Percentiles rank a stretch among this genome's conserved stretches.
These are phyloP conservation scores for Pseudogymnoascus destructans DNA, from an alignment of 2,329 filamentous ascomycete species.

Conservation along the genomic window DNA sequence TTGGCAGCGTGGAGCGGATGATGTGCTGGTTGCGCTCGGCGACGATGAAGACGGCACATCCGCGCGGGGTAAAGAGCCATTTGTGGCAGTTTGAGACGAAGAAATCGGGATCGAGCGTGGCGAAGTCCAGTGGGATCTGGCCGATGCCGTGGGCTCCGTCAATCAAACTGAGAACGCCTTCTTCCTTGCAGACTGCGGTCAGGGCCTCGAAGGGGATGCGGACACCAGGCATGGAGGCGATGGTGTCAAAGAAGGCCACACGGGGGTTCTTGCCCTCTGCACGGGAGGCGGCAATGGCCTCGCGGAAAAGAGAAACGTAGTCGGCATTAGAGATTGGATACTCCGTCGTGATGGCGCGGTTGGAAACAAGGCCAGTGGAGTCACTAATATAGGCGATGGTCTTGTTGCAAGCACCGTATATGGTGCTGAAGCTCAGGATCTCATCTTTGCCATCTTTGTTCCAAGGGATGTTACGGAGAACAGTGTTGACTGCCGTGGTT, in stretches of 20 bases:
- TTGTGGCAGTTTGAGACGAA: conserved; percentile 82
- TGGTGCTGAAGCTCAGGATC: conserved; percentile 64
- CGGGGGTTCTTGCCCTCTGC: conserved; percentile 47
- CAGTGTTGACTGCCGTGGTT: conserved; percentile 62
- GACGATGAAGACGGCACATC: conserved; percentile 70
- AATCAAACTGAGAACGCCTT: conserved; percentile 57
- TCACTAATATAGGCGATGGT: conserved; percentile 49
- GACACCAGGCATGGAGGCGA: conserved; percentile 67
- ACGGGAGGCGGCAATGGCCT: conserved; percentile 40
- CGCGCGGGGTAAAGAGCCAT: conserved; percentile 74
- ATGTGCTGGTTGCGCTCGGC: conserved; percentile 62
- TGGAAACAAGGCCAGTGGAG: conserved; percentile 26
- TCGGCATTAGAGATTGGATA: conserved; percentile 61
- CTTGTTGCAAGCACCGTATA: conserved; percentile 68
- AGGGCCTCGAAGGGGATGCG: conserved; percentile 65
- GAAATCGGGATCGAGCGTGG: conserved; percentile 62
- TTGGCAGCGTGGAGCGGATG: conserved; percentile 63
- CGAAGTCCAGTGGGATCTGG: conserved; percentile 59
- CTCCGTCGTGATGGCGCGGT: conserved; percentile 43
- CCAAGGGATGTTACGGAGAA: conserved; percentile 64
- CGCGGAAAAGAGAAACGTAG: conserved; percentile 47
- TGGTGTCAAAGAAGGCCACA: conserved; percentile 65
- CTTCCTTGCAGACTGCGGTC: conserved; percentile 47
- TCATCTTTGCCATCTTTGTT: conserved; percentile 48
- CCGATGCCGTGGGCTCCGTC: conserved; percentile 82